Percentiles rank a stretch among this genome's conserved stretches.
Conservation (phyloP, 306 rosid species). For the Chamaecrista fasciculata region DNA sequence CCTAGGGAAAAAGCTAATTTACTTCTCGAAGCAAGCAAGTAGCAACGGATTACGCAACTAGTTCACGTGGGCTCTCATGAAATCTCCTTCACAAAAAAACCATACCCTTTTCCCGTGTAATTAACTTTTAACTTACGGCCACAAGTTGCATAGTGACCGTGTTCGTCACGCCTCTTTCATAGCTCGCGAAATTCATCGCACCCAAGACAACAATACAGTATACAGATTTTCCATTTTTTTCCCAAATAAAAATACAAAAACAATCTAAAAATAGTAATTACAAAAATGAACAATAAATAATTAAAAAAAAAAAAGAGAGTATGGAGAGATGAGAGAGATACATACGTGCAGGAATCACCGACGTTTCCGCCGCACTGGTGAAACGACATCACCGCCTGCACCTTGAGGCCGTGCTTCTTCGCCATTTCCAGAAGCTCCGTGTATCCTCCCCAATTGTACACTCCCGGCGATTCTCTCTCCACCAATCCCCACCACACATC, state of each 20-base stretch:
- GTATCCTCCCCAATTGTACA: conserved; percentile 92
- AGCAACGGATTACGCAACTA: neutral
- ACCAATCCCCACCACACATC: conserved; percentile 99
- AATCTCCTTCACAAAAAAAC: conserved; percentile 20
- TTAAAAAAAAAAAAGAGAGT: too few species aligned
- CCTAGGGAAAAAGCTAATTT: neutral
- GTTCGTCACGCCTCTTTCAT: neutral
- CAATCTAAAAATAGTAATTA: neutral
- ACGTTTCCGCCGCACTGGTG: conserved; percentile 99
- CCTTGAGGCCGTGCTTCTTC: conserved; percentile 82
- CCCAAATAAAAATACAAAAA: too few species aligned
- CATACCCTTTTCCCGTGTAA: conserved; percentile 19
- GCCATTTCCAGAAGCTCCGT: conserved; percentile 84
- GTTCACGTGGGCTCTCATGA: conserved; percentile 15
- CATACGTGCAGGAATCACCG: conserved; percentile 88
- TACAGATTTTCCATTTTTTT: neutral
- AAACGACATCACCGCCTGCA: conserved; percentile 96
- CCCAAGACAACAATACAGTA: neutral
- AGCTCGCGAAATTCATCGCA: neutral
- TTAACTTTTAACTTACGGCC: neutral
- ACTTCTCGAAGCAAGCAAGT: neutral
- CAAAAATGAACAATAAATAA: neutral
- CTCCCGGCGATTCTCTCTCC: conserved; percentile 68
- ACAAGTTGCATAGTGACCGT: conserved; percentile 11
- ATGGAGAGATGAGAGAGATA: neutral